Evolutionary conservation across 1,284 basidiomycete species (phyloP), one percentile per base, ranked within the genome.

Genomic region (Apiotrichum akiyoshidainum): DNA sequence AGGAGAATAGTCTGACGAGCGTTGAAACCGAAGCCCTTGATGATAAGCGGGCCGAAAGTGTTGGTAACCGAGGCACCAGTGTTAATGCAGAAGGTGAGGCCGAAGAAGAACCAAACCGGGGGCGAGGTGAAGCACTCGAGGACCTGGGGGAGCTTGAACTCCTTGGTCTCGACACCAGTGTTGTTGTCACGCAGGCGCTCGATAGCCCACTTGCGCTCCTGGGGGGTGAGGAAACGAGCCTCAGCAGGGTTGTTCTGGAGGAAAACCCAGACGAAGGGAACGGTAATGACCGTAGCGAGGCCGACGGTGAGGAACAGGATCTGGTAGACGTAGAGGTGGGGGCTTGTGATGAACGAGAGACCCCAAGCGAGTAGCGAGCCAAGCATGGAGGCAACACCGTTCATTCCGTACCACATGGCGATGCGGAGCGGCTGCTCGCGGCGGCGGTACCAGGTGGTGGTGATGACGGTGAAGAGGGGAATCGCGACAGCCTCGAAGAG

Each of bases 401-500:
- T 65, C 11, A 57, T 63, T 46, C 63, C 54, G 58, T 65, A 65
- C 74, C 74, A 75, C 8, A 66, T 55, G 34, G 67, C 68, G 35
- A 74, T 63, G 49, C 72, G 70, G 40, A 72, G 54, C 1, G 71
- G 70, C 65, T 75, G 72, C 67, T 78, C 77, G 21, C 70, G 69
- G 48, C 78, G 70, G 46, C 77, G 65, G 65, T 78, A 79, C 77
- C 77, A 79, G 19, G 74, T 73, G 11, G 71, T 65, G 19, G 76
- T 78, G 52, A 79, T 66, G 56, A 79, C 66, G n/a, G 76, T 67
- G 64, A 78, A 78, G 13, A 79, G 64, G 1, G 76, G 77, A 7
- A 79, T 60, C 57, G 72, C 73, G 13, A 71, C 70, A 7, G 77
- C 73, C 54, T 78, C 77, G 49, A 77, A 77, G 1, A 77, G 68